phyloP scores from a whole-genome alignment of 164 flowering plant species.

The Brasenia schreberi region DNA sequence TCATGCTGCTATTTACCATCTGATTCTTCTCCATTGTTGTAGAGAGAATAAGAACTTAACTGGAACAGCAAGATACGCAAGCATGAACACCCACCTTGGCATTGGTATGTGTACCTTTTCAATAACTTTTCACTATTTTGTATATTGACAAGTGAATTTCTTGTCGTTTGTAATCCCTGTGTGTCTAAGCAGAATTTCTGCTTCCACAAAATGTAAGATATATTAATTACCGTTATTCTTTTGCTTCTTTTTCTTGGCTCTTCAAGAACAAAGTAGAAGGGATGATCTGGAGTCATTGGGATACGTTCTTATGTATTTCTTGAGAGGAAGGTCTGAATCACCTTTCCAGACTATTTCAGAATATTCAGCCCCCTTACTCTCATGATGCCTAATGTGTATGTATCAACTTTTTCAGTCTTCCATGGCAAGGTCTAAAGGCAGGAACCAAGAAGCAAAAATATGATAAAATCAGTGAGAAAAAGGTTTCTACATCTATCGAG shows the following conservation, averaged over 20 bases:
- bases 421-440: slow-evolving; percentile 96
- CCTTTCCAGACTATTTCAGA: not conserved
- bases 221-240: not conserved
- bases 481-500: slow-evolving; percentile 94
- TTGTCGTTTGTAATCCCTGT: not conserved
- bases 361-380: not conserved
- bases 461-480: slow-evolving; percentile 87
- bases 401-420: slow-evolving; percentile 36
- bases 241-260: slow-evolving; percentile 3
- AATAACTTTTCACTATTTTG: not conserved
- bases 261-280: slow-evolving; percentile 81
- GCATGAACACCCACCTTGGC: slow-evolving; percentile 92
- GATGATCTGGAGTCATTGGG: slow-evolving; percentile 97
- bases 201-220: not conserved
- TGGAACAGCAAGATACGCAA: slow-evolving; percentile 95
- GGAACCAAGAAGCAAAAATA: slow-evolving; percentile 91
- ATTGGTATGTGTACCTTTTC: slow-evolving; percentile 35
- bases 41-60: slow-evolving; percentile 93
- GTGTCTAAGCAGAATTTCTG: not conserved
- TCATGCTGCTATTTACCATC: not conserved
- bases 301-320: slow-evolving; percentile 81
- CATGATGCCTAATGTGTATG: not conserved
- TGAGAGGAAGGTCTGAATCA: slow-evolving; percentile 57
- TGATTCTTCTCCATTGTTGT: not conserved
- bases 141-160: not conserved